Base-by-base conservation (phyloP, 805 yeast genomes). In the Millerago galiae region DNA sequence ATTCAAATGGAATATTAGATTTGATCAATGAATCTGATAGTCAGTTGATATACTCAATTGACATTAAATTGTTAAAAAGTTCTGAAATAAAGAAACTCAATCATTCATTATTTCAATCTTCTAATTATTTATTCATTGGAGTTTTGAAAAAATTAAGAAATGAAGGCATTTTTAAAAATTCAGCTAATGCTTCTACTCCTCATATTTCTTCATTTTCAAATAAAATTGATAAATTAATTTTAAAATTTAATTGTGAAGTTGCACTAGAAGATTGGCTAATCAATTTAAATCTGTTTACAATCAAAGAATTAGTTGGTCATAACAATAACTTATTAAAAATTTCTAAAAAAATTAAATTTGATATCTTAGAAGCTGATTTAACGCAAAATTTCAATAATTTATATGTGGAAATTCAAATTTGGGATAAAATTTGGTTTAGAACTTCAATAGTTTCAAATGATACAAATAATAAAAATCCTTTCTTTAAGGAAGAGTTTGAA, bases 211-310 rank as follows among this genome's bases (percentile, higher is more conserved):
- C 60, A 43, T 35, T 36, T n/a, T 45, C 54, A 33, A 6, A 18
- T 4, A 50, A 49, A 47, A 35, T 49, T 45, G 16, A 46, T 26
- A 52, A 82, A 38, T 65, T 80, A 3, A 61, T 81, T 17, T 63
- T 83, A 38, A 77, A 75, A 48, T 83, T 83, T 48, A 83, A 86
- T 3, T 63, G 79, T 33, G 77, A 76, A 50, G 77, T 79, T 17
- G 90, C 83, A 58, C 65, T 83, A 34, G 90, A 83, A 54, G 89
- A 82, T 56, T 83, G 93, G 90, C 68, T 74, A 47, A 83, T 83
- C 11, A 81, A 86, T 0, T 60, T 84, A 44, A 73, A 71, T 35
- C 77, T 84, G 12, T 79, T 81, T 52, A 72, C 87, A 8, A 74
- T 72, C 42, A 59, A 79, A 25, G 88, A 81, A 50, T 77, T 54